These are phyloP conservation scores for Coemansia sp. DNA, from an alignment of 192 early-diverging fungal genomes.

Conservation along the genomic window DNA sequence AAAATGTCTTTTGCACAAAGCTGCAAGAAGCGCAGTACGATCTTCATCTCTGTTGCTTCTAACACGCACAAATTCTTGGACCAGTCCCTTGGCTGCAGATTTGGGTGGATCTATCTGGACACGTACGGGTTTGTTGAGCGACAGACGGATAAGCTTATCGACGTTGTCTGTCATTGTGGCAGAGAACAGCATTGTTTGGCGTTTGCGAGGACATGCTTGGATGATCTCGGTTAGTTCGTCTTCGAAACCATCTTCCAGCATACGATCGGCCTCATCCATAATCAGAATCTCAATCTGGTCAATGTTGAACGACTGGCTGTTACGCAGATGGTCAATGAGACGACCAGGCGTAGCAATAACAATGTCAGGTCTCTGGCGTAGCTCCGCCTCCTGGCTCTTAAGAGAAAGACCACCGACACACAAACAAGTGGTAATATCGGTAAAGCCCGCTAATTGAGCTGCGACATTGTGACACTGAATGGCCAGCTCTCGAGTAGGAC, in stretches of 20 bases:
- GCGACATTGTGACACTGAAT: constrained; percentile 95
- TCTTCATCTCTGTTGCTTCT: constrained; percentile 81
- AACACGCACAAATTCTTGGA: constrained; percentile 97
- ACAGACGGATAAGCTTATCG: constrained; percentile 92
- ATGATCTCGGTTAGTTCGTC: constrained; percentile 96
- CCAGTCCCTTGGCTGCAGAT: constrained; percentile 72
- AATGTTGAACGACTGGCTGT: constrained; percentile 83
- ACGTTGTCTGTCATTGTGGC: constrained; percentile 99
- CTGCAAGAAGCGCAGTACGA: constrained; percentile 80
- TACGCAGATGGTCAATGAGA: constrained; percentile 95
- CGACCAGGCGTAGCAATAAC: constrained; percentile 98
- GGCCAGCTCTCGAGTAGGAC: constrained; percentile 97
- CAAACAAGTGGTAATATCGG: constrained; percentile 82
- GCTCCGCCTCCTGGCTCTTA: constrained; percentile 85
- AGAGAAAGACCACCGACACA: constrained; percentile 89
- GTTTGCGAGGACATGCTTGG: constrained; percentile 75
- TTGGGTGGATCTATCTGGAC: constrained; percentile 85
- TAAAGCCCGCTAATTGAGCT: constrained; percentile 79
- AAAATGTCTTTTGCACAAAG: constrained; percentile 82
- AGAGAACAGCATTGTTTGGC: constrained; percentile 99
- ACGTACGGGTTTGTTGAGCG: constrained; percentile 83
- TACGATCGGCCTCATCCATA: constrained; percentile 99
- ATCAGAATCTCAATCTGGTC: constrained; percentile 93
- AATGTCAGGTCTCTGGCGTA: constrained; percentile 82
- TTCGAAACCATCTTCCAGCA: constrained; percentile 97